A percentile compares a stretch with the other conserved stretches of the same genome.
These are phyloP conservation scores for Aspergillus ruber DNA, from an alignment of 2,329 filamentous ascomycete species.

Conservation along the genomic window DNA sequence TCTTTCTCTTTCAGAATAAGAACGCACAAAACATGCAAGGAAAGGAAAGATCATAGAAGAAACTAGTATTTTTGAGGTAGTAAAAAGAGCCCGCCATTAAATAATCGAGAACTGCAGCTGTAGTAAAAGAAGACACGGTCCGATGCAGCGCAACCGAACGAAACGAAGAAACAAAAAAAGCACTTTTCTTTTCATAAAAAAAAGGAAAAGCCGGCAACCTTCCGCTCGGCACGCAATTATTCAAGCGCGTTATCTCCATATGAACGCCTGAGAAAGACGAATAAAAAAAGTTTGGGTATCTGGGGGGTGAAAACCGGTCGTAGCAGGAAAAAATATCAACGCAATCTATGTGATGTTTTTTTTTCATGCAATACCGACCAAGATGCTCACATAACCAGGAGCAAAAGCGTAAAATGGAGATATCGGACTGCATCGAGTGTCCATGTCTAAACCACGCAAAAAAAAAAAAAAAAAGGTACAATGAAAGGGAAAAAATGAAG, in stretches of 20 bases:
- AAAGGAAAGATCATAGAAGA: constrained; percentile 14
- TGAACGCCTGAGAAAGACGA: constrained; percentile 27
- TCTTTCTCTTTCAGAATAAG: background rate
- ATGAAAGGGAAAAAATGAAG: constrained; percentile 18
- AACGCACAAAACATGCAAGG: constrained; percentile 19
- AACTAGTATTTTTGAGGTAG: constrained; percentile 6
- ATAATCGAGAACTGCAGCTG: constrained; percentile 33
- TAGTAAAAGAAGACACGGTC: constrained; percentile 9
- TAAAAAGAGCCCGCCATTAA: constrained; percentile 29
- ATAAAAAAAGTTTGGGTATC: constrained; percentile 40
- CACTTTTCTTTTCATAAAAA: constrained; percentile 31
- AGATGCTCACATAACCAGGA: constrained; percentile 24
- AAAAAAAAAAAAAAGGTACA: constrained; percentile 14
- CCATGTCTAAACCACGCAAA: constrained; percentile 29
- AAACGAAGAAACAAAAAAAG: constrained; percentile 32
- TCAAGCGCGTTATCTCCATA: constrained; percentile 32
- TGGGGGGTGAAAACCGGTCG: constrained; percentile 36
- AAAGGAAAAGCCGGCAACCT: constrained; percentile 29
- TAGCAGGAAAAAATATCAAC: constrained; percentile 40
- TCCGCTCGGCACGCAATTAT: constrained; percentile 33
- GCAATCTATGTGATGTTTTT: constrained; percentile 44
- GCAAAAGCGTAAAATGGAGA: constrained; percentile 19
- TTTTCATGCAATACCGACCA: constrained; percentile 36
- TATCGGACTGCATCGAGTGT: constrained; percentile 35
- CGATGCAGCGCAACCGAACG: constrained; percentile 35